A percentile compares a stretch with the other conserved stretches of the same genome.
These are phyloP conservation scores for Populus euphratica DNA, from an alignment of 345 rosid species.

Conservation along the genomic window DNA sequence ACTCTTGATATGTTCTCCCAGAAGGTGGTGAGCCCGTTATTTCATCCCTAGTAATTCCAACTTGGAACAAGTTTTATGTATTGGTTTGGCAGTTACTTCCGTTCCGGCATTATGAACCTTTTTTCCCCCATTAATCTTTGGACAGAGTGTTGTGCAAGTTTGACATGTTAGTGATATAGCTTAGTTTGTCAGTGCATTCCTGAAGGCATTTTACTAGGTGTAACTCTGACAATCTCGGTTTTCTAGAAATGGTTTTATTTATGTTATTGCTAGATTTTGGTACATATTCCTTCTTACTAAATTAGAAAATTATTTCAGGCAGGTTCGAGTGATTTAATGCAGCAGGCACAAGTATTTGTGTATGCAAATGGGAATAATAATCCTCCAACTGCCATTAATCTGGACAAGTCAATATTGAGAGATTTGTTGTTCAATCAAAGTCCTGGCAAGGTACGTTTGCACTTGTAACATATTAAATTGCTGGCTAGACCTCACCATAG, in stretches of 20 bases:
- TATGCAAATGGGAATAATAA: conserved; percentile 72
- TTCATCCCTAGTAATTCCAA: background rate
- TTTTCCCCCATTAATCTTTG: background rate
- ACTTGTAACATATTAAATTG: background rate
- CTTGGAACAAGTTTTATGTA: background rate
- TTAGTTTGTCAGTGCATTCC: background rate
- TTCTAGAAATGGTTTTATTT: conserved; percentile 3
- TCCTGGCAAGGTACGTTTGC: conserved; percentile 65
- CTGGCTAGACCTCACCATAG: too few relatives aligned
- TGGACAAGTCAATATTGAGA: conserved; percentile 66
- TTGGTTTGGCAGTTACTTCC: background rate
- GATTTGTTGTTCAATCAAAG: conserved; percentile 82
- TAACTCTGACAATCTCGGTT: background rate
- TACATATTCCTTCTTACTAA: conserved; percentile 2
- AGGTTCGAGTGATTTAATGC: conserved; percentile 63
- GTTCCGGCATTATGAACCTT: background rate
- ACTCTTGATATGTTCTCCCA: conserved; percentile 68
- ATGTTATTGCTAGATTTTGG: background rate
- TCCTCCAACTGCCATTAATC: conserved; percentile 88
- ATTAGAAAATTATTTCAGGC: conserved; percentile 43
- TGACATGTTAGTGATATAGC: background rate
- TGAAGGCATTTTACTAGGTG: background rate
- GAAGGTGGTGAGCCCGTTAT: conserved; percentile 43
- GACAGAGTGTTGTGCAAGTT: background rate
- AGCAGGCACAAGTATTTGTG: conserved; percentile 67